Base-by-base conservation (phyloP, 2,329 filamentous ascomycete species). In the Fusarium verticillioides region DNA sequence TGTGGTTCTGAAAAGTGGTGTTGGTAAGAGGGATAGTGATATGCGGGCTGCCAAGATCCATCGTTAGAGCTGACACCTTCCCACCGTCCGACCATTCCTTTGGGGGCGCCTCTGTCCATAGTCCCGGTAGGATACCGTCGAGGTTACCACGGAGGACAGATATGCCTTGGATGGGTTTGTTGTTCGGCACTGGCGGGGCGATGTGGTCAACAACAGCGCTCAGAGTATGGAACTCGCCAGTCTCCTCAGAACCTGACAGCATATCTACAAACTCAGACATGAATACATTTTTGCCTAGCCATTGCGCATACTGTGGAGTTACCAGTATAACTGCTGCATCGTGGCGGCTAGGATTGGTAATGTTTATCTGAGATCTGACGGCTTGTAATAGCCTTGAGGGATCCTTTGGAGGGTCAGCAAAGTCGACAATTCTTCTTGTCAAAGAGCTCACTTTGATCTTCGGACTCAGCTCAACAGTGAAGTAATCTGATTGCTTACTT, bases 1-100 rank as follows among this genome's bases (percentile, higher is more conserved):
- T 85, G 50, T 90, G 92, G 68, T 91, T 96, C 43, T 91, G 88
- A 78, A 96, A 96, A 11, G 94, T 83, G 0, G 94, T 97, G 77
- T 94, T 94, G 44, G 94, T 91, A 32, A 96, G 83, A 4, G 93
- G 93, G 4, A 95, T 66, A 10, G 86, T 89, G 60, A 87, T 80
- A 7, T 81, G 79, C 16, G 78, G 77, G 47, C 69, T 76, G 12
- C 82, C 82, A 21, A 85, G 77, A 23, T 81, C 69, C 54, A 88
- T 83, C 0, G 82, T 83, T 11, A 89, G 75, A 21, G 83, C 83
- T 13, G 85, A 80, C 6, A 83, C 81, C 19, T 76, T 77, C 26
- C 85, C 83, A 10, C 73, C 67, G 34, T 82, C 78, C n/a, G 79
- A 75, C 21, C 58, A 71, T 9, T 77, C 71, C 57, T 67, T 77